Evolutionary conservation across 192 early-diverging fungal species (phyloP).

Genomic region (Mortierella claussenii): DNA sequence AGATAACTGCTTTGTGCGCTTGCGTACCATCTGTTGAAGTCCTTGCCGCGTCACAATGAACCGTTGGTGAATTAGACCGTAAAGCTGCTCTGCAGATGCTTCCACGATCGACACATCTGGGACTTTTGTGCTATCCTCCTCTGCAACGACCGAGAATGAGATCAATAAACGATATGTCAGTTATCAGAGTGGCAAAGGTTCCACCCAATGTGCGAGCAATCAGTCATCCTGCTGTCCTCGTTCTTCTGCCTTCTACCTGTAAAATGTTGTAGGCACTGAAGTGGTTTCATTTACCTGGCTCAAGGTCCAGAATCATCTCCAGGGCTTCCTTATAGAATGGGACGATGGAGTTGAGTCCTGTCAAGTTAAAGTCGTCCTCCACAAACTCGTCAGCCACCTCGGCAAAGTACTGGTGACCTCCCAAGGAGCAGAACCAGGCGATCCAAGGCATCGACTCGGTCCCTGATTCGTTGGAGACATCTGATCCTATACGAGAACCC

Average conservation of each 20-base stretch:
- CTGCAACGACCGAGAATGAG: no score
- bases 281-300: constrained; percentile 63
- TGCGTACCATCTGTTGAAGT: constrained; percentile 86
- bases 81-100: constrained; percentile 89
- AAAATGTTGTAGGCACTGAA: neutral
- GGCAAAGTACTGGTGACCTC: constrained; percentile 82
- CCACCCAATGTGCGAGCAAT: no score
- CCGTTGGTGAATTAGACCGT: constrained; percentile 94
- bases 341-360: constrained; percentile 85
- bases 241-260: no score
- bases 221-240: no score
- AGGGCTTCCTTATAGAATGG: constrained; percentile 92
- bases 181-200: no score
- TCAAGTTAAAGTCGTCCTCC: constrained; percentile 97
- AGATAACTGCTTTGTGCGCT: no score
- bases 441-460: constrained; percentile 76
- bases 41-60: constrained; percentile 91
- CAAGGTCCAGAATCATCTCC: constrained; percentile 94
- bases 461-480: constrained; percentile 59
- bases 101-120: constrained; percentile 83
- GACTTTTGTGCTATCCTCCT: constrained; percentile 66
- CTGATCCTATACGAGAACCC: no score
- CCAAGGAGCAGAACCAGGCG: constrained; percentile 78
- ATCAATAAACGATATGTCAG: no score
- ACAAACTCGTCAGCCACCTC: constrained; percentile 85